phyloP scores from a whole-genome alignment of 192 early-diverging fungal genomes.

The Umbelopsis sp. region DNA sequence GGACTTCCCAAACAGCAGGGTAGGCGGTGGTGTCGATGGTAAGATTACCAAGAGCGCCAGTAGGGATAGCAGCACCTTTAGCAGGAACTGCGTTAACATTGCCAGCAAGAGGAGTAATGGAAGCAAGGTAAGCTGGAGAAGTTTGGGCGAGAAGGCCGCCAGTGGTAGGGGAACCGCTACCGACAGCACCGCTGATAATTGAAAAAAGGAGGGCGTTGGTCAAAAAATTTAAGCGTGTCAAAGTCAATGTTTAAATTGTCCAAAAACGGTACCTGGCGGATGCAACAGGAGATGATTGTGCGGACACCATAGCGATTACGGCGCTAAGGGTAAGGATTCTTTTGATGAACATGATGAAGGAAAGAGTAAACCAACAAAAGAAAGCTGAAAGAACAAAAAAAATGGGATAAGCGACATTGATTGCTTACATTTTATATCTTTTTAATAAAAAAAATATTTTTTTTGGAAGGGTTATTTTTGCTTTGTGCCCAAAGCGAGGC shows the following conservation, averaged over 20 bases:
- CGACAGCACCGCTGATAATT: not conserved
- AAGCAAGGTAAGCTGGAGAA: conserved; percentile 36
- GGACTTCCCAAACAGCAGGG: conserved; percentile 39
- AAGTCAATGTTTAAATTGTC: no score
- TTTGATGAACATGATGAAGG: conserved; percentile 3
- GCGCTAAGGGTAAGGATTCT: not conserved
- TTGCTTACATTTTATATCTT: no score
- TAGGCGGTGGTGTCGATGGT: conserved; percentile 29
- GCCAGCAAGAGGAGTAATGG: conserved; percentile 26
- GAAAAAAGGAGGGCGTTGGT: not conserved
- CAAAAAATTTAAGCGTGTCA: no score
- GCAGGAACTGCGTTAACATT: conserved; percentile 27
- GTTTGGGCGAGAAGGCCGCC: conserved; percentile 19
- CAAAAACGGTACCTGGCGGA: conserved; percentile 9
- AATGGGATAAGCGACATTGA: no score
- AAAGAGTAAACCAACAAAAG: not conserved
- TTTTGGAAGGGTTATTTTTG: no score
- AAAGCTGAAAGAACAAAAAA: not conserved
- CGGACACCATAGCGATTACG: not conserved
- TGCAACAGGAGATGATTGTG: not conserved
- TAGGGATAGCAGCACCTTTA: conserved; percentile 23
- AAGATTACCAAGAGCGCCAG: conserved; percentile 23
- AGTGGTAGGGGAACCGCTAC: conserved; percentile 9
- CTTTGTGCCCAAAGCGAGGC: no score
- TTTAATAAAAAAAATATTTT: no score